Base-by-base conservation (phyloP, 345 rosid species). In the Gossypium mustelinum region DNA sequence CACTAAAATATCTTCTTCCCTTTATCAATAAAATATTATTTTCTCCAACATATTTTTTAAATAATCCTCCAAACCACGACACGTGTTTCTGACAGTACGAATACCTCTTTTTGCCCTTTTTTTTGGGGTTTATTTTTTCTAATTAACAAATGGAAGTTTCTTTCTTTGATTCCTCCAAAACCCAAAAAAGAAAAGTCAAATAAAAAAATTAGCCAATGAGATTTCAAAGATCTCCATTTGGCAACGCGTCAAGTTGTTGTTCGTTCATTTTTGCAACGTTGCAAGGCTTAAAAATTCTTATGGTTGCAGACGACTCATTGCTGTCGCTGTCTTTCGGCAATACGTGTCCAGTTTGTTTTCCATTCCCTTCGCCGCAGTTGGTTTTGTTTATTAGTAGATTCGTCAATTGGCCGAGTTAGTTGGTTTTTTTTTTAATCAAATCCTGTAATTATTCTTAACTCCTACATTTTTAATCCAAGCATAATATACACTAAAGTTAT, bases 1-100 rank as follows among this genome's bases (percentile, higher is more conserved):
- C 27, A 41, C 50, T 11, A 3, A n/a, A 65, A 65, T 65, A 76
- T 76, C 79, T 63, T 68, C 64, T 17, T 18, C 66, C 64, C 61
- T 67, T 50, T 16, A 9, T 68, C 13, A 25, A 50, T 68, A 25
- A 66, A 59, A 24, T 22, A 59, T 7, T 9, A 34, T 34, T 34
- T 34, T 34, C 41, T 34, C 39, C 39, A 4, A 34, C 39, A 34
- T 34, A 34, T 34, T 34, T 34, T 34, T 34, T 34, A 34, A 34
- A 34, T 34, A 34, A 34, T 34, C 7, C 41, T 34, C 7, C 41
- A 34, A 34, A 34, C 41, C 7, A 5, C 0, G 58, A 76, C 76
- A 67, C 74, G 77, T 72, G 74, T 25, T 11, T 11, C 2, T 13
- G 41, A 58, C 64, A 66, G 34, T 29, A 2, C 29, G 71, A 17